Evolutionary conservation across 306 rosid genomes (phyloP), one percentile per base, ranked within the genome.

Genomic region (Sindora glabra): DNA sequence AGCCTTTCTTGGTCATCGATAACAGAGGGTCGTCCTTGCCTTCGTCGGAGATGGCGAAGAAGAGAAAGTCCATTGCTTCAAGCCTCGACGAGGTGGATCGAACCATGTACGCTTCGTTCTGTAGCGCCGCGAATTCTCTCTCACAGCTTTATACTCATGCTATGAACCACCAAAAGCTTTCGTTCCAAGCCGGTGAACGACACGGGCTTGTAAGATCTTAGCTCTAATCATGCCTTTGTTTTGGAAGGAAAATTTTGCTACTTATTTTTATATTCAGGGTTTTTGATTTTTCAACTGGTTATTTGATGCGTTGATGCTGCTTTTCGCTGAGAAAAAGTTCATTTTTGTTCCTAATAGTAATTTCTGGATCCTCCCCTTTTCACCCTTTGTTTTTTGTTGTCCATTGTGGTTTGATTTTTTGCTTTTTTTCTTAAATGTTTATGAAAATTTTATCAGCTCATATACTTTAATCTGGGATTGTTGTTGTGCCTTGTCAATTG

Each of bases 181-280:
- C 86, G 9, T 80, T 80, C 54, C 86, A 76, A 44, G 74, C 86
- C 53, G 82, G 82, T 46, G 74, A 80, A 72, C 86, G 82, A 18
- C 82, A 80, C 25, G 72, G 72, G 50, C 86, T 80, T 13, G 86
- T 76, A 61, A 46, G 66, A 3, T 29, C 32, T 55, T 21, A 18
- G 23, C 30, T 8, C 36, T 15, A n/a, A 2, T 12, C 5, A 21
- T n/a, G 13, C 9, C 8, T 25, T 1, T 42, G 5, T 34, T 21
- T 42, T 62, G 22, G 16, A 8, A 4, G 3, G 1, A 24, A 26
- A 22, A 6, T 11, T 6, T 21, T 22, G 6, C 10, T 21, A 25
- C 2, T 6, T 10, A 5, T 46, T n/a, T 38, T 15, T 3, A 4
- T 9, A 26, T 44, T 29, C 18, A 42, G 30, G 40, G 54, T 29